Base-by-base conservation (phyloP, 2,329 filamentous ascomycete species). In the Alternaria rosae region DNA sequence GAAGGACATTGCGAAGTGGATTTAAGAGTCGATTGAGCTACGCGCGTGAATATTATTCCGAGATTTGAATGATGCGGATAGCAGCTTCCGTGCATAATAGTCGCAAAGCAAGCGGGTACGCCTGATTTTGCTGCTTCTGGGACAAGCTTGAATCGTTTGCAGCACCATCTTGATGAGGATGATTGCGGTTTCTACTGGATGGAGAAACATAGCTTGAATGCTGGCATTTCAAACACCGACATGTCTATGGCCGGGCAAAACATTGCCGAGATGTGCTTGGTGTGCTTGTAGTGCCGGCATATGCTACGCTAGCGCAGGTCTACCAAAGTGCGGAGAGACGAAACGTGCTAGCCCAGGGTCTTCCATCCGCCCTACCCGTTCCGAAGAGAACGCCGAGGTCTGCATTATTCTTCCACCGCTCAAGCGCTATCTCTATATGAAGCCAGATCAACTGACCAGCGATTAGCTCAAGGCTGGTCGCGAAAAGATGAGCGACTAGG, bases 351-450 rank as follows among this genome's bases (percentile, higher is more conserved):
- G 35, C 21, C 26, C 10, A 50, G 28, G 8, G 26, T 45, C 30
- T 48, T 20, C 44, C 38, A 44, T 20, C 23, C 42, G 43, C 50
- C 23, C 25, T 54, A 45, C 51, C 57, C 43, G 53, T 47, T 54
- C 21, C 30, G 43, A 48, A 42, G 38, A 54, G n/a, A 44, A 21
- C 20, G 48, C 55, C 38, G 12, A 32, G 25, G n/a, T 25, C 30
- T 41, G 28, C 41, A 21, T 21, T 54, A 56, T 99, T 95, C 68
- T 92, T 90, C 17, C 93, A 96, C 82, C 97, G 95, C 81, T 98
- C 94, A 35, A 99, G 87, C 11, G 94, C 94, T 78, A 98, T 97
- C 83, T 98, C 97, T 94, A 98, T 98, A 82, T 98, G 98, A 58
- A 95, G 94, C 80, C 97, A 94, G 52, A 97, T 94, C 1, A 93